Evolutionary conservation across 2,329 filamentous ascomycete species (phyloP).

Genomic region (Ceratocystis colombiana): DNA sequence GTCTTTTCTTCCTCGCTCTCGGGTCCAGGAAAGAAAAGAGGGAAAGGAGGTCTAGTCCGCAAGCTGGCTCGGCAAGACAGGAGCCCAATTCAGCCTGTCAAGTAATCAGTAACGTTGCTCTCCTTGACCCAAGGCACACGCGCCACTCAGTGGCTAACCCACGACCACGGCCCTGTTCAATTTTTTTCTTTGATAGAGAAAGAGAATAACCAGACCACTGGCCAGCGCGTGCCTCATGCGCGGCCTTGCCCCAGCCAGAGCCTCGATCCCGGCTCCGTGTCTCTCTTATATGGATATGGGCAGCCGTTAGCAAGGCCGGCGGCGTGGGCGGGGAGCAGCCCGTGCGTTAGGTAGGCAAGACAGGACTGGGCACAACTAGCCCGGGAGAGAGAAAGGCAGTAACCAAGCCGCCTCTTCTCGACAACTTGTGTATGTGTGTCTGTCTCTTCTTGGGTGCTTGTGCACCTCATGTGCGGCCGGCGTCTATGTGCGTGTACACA

Average conservation of each 20-base stretch:
- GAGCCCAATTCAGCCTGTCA: background rate
- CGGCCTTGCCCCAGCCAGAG: background rate
- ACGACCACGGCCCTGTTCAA: background rate
- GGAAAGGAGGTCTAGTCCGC: too few species aligned
- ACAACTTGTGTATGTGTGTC: too few species aligned
- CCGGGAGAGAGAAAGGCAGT: too few species aligned
- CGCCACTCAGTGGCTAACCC: background rate
- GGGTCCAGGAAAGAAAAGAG: too few species aligned
- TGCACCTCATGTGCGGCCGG: too few species aligned
- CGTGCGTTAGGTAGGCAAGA: too few species aligned
- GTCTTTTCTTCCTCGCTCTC: too few species aligned
- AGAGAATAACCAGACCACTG: background rate
- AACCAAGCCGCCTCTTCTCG: too few species aligned
- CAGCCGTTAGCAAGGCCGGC: background rate
- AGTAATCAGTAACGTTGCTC: conserved; percentile 1
- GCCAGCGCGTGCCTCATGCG: background rate
- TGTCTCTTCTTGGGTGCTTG: too few species aligned
- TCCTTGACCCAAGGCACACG: background rate
- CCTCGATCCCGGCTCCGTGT: background rate
- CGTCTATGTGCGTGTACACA: too few species aligned
- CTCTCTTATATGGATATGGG: background rate
- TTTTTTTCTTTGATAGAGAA: background rate
- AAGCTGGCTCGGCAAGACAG: background rate
- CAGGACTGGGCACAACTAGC: too few species aligned
- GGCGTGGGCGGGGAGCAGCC: too few species aligned